Conservation (phyloP, 192 early-diverging fungal species). For the Spizellomyces sp. region DNA sequence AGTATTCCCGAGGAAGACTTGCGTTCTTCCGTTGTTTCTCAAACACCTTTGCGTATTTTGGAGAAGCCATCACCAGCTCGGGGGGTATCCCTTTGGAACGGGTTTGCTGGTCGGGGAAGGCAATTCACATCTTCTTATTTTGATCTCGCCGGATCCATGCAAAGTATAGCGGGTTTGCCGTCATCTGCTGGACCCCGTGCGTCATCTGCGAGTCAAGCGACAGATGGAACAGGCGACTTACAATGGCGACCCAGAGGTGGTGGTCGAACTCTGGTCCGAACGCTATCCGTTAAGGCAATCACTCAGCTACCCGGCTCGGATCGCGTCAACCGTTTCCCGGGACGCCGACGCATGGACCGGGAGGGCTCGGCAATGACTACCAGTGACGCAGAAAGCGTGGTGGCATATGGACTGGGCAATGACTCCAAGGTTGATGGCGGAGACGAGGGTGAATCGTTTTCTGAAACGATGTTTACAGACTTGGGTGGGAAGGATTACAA, state of each 20-base stretch:
- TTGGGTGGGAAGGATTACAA: background rate
- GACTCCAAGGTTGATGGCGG: constrained; percentile 6
- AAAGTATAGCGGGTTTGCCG: background rate
- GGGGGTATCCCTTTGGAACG: constrained; percentile 8
- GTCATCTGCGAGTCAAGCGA: constrained; percentile 3
- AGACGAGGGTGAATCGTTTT: background rate
- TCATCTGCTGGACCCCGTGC: background rate
- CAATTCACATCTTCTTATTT: background rate
- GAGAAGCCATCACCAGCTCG: background rate
- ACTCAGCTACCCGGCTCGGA: background rate
- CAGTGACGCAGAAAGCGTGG: constrained; percentile 6
- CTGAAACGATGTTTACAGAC: too few relatives aligned
- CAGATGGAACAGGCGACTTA: constrained; percentile 15
- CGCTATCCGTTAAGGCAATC: constrained; percentile 13
- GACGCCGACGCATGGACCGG: background rate
- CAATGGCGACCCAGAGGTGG: constrained; percentile 9
- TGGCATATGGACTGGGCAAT: constrained; percentile 18
- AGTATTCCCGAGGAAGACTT: background rate
- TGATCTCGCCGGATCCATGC: background rate
- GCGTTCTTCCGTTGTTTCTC: constrained; percentile 1
- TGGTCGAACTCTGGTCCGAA: constrained; percentile 15
- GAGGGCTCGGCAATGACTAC: background rate
- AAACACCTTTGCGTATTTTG: constrained; percentile 12
- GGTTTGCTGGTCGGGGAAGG: background rate
- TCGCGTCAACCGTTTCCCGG: background rate